Percentiles rank a stretch among this genome's conserved stretches.
Evolutionary conservation across 306 rosid species (phyloP).

Genomic region (Gastrolobium bilobum): DNA sequence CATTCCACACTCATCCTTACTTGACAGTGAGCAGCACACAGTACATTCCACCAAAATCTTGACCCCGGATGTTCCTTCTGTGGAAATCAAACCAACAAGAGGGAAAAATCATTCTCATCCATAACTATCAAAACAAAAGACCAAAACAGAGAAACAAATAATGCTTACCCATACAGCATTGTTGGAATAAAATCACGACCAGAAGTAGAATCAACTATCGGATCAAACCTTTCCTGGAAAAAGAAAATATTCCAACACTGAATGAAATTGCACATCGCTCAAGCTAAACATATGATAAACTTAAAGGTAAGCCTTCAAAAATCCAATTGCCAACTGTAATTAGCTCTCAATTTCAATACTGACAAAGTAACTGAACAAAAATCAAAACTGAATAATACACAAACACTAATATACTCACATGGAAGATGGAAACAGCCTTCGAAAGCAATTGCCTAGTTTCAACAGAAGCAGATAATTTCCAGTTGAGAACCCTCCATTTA

Average conservation of each 20-base stretch:
- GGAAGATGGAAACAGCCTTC: constrained; percentile 82
- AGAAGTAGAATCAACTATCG: constrained; percentile 82
- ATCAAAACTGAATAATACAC: background rate
- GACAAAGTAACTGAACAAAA: background rate
- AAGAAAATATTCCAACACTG: constrained; percentile 12
- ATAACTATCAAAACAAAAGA: background rate
- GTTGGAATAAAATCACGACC: constrained; percentile 85
- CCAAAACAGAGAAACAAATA: background rate
- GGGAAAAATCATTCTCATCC: background rate
- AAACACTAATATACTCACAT: constrained; percentile 62
- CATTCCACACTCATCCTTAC: constrained; percentile 58
- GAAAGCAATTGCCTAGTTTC: constrained; percentile 75
- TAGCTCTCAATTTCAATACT: background rate
- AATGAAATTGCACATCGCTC: background rate
- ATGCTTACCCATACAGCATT: constrained; percentile 88
- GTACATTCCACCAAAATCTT: constrained; percentile 90
- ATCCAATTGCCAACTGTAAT: background rate
- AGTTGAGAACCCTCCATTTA: constrained; percentile 89
- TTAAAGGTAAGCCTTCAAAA: background rate
- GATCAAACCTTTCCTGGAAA: constrained; percentile 85
- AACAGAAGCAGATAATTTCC: constrained; percentile 68
- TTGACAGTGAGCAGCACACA: constrained; percentile 90
- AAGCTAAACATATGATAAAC: constrained; percentile 6
- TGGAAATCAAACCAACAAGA: constrained; percentile 43
- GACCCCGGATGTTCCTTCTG: constrained; percentile 81